Evolutionary conservation across 2,329 filamentous ascomycete genomes (phyloP).

Genomic region (Monosporascus cannonballus): DNA sequence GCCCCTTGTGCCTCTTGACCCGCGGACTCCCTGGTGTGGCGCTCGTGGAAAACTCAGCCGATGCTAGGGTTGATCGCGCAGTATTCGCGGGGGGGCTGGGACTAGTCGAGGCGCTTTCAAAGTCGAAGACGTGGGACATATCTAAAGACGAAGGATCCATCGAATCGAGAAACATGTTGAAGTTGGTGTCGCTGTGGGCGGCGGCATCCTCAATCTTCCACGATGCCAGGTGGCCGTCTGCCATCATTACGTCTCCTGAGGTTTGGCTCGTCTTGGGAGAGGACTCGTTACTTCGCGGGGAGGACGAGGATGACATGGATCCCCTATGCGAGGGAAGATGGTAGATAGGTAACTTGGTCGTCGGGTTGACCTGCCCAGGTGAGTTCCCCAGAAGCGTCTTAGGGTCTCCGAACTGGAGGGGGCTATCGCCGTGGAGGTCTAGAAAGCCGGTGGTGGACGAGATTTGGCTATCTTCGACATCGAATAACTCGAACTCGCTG

Average conservation of each 20-base stretch:
- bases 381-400: constrained; percentile 11
- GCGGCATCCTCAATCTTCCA: constrained; percentile 14
- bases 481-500: constrained; percentile 31
- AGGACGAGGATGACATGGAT: constrained; percentile 26
- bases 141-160: constrained; percentile 15
- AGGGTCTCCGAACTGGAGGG: constrained; percentile 13
- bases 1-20: constrained; percentile 22
- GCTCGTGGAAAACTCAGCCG: constrained; percentile 4
- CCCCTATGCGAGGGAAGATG: constrained; percentile 20
- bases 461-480: constrained; percentile 22
- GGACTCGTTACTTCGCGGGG: constrained; percentile 17
- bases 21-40: constrained; percentile 13
- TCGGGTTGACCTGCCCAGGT: constrained; percentile 5
- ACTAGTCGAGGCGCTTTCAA: constrained; percentile 53
- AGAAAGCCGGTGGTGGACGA: constrained; percentile 23
- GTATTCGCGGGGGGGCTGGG: constrained; percentile 32
- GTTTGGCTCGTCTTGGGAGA: constrained; percentile 22
- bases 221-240: constrained; percentile 12
- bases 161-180: constrained; percentile 14
- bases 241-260: constrained; percentile 21
- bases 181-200: constrained; percentile 11
- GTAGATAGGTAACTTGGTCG: constrained; percentile 6
- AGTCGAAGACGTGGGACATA: constrained; percentile 43
- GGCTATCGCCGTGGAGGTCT: constrained; percentile 22
- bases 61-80: constrained; percentile 11